Base-by-base conservation (phyloP, 2,329 filamentous ascomycete species). In the Davidsoniella eucalypti region DNA sequence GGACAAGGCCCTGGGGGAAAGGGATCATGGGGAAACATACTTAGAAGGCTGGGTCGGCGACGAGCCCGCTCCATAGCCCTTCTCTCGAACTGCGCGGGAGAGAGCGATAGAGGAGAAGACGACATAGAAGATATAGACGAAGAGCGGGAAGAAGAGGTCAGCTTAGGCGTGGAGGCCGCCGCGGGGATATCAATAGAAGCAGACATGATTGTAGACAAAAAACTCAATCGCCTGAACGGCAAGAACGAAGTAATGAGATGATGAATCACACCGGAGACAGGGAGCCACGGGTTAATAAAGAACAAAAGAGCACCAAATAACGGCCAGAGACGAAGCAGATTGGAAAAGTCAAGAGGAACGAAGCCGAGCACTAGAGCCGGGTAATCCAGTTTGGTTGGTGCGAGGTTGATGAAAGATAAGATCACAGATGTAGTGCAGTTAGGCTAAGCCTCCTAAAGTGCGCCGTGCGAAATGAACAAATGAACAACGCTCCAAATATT, bases 141-240 rank as follows among this genome's bases (percentile, higher is more conserved):
- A 38, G 68, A 65, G 43, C 71, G 74, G 55, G 68, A 65, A 61
- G 64, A 68, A 47, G 59, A 58, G 33, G 60, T 56, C 21, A 62
- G 43, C 33, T 51, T 51, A 9, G 45, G 58, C 44, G 64, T 61
- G 47, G 63, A 62, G 39, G 61, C 61, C 41, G 59, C 65, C 55
- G 64, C 63, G 57, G 80, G 81, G 57, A 87, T 86, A 56, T 73
- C 70, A 65, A 85, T 85, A 54, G 78, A 82, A 53, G 79, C 79
- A 54, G 78, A 80, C 77, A 82, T 78, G 57, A 55, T 64, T 55
- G 58, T n/a, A 41, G 39, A 23, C 21, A n/a, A 23, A 17, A 41
- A 8, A 41, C 16, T 17, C 9, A 41, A 23, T 41, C 16, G 16
- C n/a, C 18, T 23, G 39, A 18, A 18, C 39, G 33, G 9, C 25